Conservation (phyloP, 768 basidiomycete species). For the Albatrellus ellisii region DNA sequence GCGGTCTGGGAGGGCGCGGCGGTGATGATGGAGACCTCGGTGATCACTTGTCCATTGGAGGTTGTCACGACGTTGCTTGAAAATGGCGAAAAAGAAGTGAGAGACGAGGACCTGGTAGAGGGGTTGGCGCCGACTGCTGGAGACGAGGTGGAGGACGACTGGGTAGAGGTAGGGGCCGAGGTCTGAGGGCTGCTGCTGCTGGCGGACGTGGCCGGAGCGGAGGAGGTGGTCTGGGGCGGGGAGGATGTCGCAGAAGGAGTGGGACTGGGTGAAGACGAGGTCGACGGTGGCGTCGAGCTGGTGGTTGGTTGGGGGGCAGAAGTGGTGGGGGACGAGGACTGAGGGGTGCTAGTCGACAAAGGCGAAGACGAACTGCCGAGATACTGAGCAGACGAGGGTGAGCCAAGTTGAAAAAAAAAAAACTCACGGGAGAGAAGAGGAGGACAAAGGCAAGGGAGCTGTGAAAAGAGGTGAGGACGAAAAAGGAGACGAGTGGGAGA, state of each 20-base stretch:
- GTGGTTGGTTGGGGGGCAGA: neutral
- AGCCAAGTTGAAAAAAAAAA: too few relatives aligned
- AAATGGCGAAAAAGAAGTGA: too few relatives aligned
- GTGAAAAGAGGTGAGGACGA: neutral
- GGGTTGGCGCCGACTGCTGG: constrained; percentile 4
- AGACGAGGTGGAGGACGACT: neutral
- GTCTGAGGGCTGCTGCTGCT: too few relatives aligned
- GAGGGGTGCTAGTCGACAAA: neutral
- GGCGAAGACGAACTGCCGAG: constrained; percentile 1
- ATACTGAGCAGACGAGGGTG: too few relatives aligned
- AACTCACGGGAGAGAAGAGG: too few relatives aligned
- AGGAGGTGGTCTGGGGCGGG: neutral
- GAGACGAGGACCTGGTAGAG: neutral
- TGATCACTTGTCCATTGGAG: constrained; percentile 9
- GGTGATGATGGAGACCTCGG: constrained; percentile 9
- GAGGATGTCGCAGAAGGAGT: too few relatives aligned
- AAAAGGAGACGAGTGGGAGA: neutral
- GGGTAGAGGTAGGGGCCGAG: neutral
- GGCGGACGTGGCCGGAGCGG: neutral
- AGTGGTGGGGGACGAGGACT: neutral
- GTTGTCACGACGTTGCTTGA: constrained; percentile 2
- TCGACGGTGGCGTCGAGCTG: neutral
- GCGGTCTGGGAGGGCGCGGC: neutral
- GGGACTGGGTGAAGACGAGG: too few relatives aligned
- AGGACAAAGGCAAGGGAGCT: neutral